These are phyloP conservation scores for Salix dunnii DNA, from an alignment of 345 rosid genomes.

Conservation along the genomic window DNA sequence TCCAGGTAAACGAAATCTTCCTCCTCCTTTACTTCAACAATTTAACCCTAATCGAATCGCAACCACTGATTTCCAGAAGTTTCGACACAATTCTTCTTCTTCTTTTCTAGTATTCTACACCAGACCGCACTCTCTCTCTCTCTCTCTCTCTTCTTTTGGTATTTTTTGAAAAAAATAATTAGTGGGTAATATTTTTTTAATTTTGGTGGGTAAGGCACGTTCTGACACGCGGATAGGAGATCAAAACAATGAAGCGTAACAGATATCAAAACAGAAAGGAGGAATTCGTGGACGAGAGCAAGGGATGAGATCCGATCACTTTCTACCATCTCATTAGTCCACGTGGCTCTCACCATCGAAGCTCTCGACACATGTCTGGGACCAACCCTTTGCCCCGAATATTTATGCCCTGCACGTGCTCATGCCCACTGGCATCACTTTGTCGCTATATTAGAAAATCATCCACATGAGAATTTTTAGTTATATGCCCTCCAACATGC, in stretches of 20 bases:
- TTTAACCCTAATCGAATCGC: no score
- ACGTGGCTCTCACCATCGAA: conserved; percentile 30
- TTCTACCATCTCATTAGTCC: conserved; percentile 56
- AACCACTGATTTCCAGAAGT: no score
- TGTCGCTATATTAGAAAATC: no score
- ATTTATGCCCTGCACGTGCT: conserved; percentile 12
- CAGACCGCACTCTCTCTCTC: no score
- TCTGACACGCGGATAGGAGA: conserved; percentile 56
- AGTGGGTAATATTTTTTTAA: no score
- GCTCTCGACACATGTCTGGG: conserved; percentile 23
- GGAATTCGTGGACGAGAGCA: conserved; percentile 80
- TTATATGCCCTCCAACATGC: no score
- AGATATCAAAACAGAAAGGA: conserved; percentile 32
- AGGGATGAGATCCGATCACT: conserved; percentile 74
- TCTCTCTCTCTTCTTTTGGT: no score
- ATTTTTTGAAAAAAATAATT: no score
- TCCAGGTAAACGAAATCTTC: conserved; percentile 19
- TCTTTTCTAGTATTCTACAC: no score
- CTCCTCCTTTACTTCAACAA: no score
- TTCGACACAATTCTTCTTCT: no score
- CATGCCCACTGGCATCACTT: neutral
- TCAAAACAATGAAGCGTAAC: conserved; percentile 29
- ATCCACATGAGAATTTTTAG: no score
- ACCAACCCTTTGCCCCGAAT: neutral
- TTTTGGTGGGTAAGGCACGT: conserved; percentile 10